Conservation (phyloP, 768 basidiomycete genomes). For the Trametes cubensis region DNA sequence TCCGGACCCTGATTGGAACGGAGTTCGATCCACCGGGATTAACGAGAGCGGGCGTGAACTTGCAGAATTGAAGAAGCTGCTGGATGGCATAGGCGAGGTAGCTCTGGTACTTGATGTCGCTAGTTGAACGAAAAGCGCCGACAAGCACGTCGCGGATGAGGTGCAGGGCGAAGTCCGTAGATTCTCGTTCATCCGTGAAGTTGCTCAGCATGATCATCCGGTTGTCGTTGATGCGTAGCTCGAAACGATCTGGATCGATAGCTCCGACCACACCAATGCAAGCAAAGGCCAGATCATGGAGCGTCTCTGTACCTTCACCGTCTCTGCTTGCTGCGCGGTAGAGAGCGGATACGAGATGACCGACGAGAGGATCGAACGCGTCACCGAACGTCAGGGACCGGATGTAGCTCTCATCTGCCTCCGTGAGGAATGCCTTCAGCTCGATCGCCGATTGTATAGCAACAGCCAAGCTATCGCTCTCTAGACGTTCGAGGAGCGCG, state of each 20-base stretch:
- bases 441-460: constrained; percentile 75
- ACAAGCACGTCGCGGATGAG: constrained; percentile 86
- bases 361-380: constrained; percentile 77
- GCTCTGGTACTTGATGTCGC: constrained; percentile 90
- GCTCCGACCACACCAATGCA: constrained; percentile 93
- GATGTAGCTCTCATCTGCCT: constrained; percentile 54
- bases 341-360: constrained; percentile 65
- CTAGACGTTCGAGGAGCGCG: constrained; percentile 71
- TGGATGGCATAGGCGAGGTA: constrained; percentile 91
- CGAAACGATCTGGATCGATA: constrained; percentile 91
- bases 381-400: constrained; percentile 77
- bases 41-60: constrained; percentile 79
- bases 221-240: constrained; percentile 58
- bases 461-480: constrained; percentile 81
- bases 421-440: constrained; percentile 64
- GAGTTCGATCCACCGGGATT: constrained; percentile 49
- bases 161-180: constrained; percentile 78
- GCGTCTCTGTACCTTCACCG: constrained; percentile 67
- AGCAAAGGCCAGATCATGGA: constrained; percentile 78
- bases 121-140: constrained; percentile 88
- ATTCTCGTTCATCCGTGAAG: constrained; percentile 78
- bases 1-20: constrained; percentile 65
- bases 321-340: constrained; percentile 76
- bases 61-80: constrained; percentile 84
- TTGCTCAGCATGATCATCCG: constrained; percentile 78